Evolutionary conservation across 2,329 filamentous ascomycete genomes (phyloP), one percentile per base, ranked within the genome.

Genomic region (Metarhizium rileyi): DNA sequence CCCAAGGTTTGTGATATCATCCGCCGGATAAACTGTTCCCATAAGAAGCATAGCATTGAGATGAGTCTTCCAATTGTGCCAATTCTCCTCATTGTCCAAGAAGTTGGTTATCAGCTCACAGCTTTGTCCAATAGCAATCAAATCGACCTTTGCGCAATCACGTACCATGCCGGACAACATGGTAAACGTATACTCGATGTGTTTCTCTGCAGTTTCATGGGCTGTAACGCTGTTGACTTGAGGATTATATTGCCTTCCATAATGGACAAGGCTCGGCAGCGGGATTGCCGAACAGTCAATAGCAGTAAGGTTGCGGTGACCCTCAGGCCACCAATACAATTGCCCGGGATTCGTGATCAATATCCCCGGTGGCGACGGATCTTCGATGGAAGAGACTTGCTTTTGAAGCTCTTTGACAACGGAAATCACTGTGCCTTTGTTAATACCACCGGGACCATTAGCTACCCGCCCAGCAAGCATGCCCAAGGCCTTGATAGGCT

Each of bases 331-430:
- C 83, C 88, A 96, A 58, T 83, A 72, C 18, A 87, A 70, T 66
- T 94, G 83, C 4, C 87, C 88, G 4, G 81, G 73, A 62, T 95
- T 96, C 43, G 88, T 79, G 25, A 95, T 70, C 26, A 96, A 68
- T 50, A 96, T 69, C 3, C 78, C 85, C 0, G 76, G 81, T 2
- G 69, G 55, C 2, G 63, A 56, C 0, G 60, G 26, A 20, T 72
- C 67, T 0, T 56, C 44, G 0, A 63, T 54, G 14, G 64, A 68
- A 30, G 65, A 65, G 23, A 44, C 53, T 50, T 73, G 66, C 16
- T 58, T 48, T 40, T 60, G 61, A 4, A 83, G 65, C 12, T 63
- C 67, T 33, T 71, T 64, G 23, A 84, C 75, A 50, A 91, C 70
- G 10, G 81, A 76, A 27, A 91, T 68, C 38, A 84, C 74, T 28